A percentile compares a stretch with the other conserved stretches of the same genome.
Conservation (phyloP, 371 early-diverging fungal genomes). For the Lichtheimia ornata region DNA sequence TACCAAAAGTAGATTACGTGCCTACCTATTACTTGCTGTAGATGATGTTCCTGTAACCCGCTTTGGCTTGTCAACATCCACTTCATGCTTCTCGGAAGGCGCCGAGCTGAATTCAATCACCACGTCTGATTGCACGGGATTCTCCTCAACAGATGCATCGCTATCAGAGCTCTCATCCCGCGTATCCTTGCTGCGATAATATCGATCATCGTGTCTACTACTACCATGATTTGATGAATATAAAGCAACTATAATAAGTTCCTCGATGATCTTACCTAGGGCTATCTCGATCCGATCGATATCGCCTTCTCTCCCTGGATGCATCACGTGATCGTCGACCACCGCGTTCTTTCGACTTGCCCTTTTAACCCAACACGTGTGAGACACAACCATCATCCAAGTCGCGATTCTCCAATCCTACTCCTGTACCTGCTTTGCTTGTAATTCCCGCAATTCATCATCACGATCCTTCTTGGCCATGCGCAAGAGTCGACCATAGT, state of each 20-base stretch:
- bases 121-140: conserved; percentile 21
- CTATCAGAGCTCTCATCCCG: conserved; percentile 32
- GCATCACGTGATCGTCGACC: conserved; percentile 16
- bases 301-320: conserved; percentile 13
- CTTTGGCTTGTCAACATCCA: not conserved
- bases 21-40: not conserved
- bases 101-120: conserved; percentile 40
- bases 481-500: conserved; percentile 43
- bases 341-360: conserved; percentile 4
- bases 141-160: conserved; percentile 27
- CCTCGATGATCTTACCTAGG: not conserved
- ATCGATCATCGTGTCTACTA: conserved; percentile 12
- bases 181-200: conserved; percentile 43
- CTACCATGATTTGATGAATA: too few relatives aligned
- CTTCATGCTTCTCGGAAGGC: conserved; percentile 1
- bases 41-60: not conserved
- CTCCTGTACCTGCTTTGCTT: conserved; percentile 19
- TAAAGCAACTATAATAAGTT: too few relatives aligned
- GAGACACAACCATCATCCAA: too few relatives aligned
- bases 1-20: not conserved
- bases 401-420: too few relatives aligned
- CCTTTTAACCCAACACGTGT: not conserved
- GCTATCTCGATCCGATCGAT: conserved; percentile 2
- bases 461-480: conserved; percentile 50
- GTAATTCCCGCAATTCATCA: conserved; percentile 35